Evolutionary conservation across 2,329 filamentous ascomycete species (phyloP).

Genomic region (Didymella exigua): DNA sequence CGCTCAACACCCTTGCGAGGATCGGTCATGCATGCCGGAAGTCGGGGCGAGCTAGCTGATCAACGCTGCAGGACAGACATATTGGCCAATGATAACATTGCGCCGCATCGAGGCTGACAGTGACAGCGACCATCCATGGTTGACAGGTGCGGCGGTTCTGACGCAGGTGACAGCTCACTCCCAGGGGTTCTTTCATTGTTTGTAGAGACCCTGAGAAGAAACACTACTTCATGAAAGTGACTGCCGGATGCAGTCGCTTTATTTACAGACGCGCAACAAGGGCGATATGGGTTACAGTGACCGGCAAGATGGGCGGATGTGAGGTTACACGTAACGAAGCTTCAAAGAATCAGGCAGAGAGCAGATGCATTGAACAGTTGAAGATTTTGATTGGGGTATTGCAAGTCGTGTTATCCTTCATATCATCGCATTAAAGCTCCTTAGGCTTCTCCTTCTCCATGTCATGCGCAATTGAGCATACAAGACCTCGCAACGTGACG

Average conservation of each 20-base stretch:
- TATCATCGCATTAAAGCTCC: constrained; percentile 44
- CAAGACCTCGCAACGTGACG: constrained; percentile 24
- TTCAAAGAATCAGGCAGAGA: constrained; percentile 2
- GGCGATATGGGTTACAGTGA: background rate
- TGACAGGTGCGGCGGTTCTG: constrained; percentile 4
- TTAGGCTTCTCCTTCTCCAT: constrained; percentile 23
- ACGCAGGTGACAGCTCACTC: constrained; percentile 12
- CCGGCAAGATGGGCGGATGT: background rate
- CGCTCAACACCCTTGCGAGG: constrained; percentile 11
- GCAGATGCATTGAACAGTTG: constrained; percentile 20
- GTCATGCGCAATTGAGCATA: constrained; percentile 31
- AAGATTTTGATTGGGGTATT: constrained; percentile 36
- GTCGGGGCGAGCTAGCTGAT: constrained; percentile 26
- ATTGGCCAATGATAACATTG: constrained; percentile 30
- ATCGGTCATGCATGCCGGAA: constrained; percentile 20
- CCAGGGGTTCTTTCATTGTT: background rate
- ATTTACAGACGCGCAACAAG: background rate
- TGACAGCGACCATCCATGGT: background rate
- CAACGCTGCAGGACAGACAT: constrained; percentile 24
- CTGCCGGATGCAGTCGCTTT: background rate
- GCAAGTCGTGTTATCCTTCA: constrained; percentile 44
- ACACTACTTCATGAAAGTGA: background rate
- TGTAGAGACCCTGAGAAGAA: background rate
- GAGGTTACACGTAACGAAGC: background rate
- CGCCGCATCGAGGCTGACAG: constrained; percentile 10